These are phyloP conservation scores for Neurospora hispaniola DNA, from an alignment of 495 filamentous ascomycete species.

Conservation along the genomic window DNA sequence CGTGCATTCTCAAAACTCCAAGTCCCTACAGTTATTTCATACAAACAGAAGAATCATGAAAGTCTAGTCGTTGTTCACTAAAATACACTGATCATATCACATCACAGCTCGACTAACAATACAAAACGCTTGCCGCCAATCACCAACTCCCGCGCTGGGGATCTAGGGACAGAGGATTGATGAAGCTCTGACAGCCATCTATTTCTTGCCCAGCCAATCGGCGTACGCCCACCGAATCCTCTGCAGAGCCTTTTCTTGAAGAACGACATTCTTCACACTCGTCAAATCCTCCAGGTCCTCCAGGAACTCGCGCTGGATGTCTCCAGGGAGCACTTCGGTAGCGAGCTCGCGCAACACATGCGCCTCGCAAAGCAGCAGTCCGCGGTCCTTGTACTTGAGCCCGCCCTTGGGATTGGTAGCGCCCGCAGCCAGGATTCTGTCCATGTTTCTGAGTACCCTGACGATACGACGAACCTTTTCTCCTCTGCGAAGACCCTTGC, in stretches of 20 bases:
- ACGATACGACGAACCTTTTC: conserved; percentile 53
- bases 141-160: neutral
- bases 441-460: conserved; percentile 69
- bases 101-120: neutral
- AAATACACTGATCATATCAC: neutral
- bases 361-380: conserved; percentile 78
- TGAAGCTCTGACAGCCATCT: neutral
- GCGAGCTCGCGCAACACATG: conserved; percentile 65
- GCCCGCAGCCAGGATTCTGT: conserved; percentile 65
- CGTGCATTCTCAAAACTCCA: neutral
- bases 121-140: neutral
- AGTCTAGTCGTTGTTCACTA: neutral
- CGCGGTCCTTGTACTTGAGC: conserved; percentile 81
- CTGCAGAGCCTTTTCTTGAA: conserved; percentile 64
- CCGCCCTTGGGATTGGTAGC: conserved; percentile 51
- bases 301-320: conserved; percentile 68
- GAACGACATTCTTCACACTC: conserved; percentile 63
- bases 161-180: neutral
- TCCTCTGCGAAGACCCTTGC: conserved; percentile 51
- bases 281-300: conserved; percentile 77
- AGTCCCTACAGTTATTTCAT: neutral
- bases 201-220: conserved; percentile 47
- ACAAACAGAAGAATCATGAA: neutral
- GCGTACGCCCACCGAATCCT: conserved; percentile 82
- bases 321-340: conserved; percentile 49